Base-by-base conservation (phyloP, 768 basidiomycete genomes). In the Rhodotorula graminis region DNA sequence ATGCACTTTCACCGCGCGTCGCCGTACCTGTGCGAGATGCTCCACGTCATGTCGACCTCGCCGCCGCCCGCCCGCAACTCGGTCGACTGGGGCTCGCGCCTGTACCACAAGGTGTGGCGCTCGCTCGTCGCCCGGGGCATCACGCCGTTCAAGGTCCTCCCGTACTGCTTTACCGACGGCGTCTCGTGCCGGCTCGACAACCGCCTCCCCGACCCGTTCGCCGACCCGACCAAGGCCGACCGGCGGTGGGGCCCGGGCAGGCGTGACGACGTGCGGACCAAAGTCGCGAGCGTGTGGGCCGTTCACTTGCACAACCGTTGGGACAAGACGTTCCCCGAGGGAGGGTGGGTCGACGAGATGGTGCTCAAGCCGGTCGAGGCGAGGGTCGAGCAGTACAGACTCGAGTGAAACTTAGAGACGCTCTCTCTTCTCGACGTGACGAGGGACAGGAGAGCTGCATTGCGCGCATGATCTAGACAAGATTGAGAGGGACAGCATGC, bases 301-400 rank as follows among this genome's bases (percentile, higher is more conserved):
- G 86, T 98, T 49, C 95, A 97, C 82, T 79, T 98, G 77, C 95
- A 98, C 80, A 96, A 97, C 81, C 93, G 93, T 81, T 98, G 95
- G 94, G 86, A 89, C 64, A 96, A 93, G 83, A 81, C 82, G 62
- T 98, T 90, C 79, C 93, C 95, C 0, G 79, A 80, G 27, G 86
- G 83, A 5, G 95, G 95, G 0, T 97, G 94, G 94, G 88, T 99
- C 11, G 87, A 91, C 68, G 83, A 90, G 77, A 77, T 96, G 75
- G 81, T 98, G 74, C 80, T 94, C 80, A 67, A 70, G 40, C 68
- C 71, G 19, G 47, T 76, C 3, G 23, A 10, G 27, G 55, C 18
- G 19, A 53, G 52, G 23, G 58, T 57, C 8, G 58, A 56, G 61
- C 33, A 19, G 55, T 71, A 71, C 33, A 19, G 11, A n/a, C 63